phyloP scores from a whole-genome alignment of 2,329 filamentous ascomycete genomes.

The Fusarium begoniae region DNA sequence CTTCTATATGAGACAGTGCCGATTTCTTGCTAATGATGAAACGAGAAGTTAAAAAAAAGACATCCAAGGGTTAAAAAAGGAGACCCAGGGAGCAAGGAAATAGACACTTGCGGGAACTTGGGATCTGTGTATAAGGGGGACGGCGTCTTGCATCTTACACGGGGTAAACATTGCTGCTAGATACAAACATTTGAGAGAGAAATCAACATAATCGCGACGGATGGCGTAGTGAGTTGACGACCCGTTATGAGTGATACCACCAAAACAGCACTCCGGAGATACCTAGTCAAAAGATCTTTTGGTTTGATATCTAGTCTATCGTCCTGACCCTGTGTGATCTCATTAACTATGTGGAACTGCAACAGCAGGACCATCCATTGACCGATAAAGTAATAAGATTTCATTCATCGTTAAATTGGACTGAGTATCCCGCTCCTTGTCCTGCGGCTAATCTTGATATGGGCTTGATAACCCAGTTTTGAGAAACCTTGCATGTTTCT shows the following conservation, averaged over 20 bases:
- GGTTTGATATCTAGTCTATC: slow-evolving; percentile 23
- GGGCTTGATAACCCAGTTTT: slow-evolving; percentile 11
- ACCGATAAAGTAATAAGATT: slow-evolving; percentile 20
- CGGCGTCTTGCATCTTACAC: slow-evolving; percentile 42
- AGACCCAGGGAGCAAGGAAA: slow-evolving; percentile 3
- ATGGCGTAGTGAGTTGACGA: slow-evolving; percentile 39
- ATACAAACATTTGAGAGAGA: slow-evolving; percentile 25
- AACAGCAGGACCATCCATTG: neutral
- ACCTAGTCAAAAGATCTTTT: slow-evolving; percentile 43
- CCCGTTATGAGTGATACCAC: slow-evolving; percentile 44
- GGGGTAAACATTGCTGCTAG: slow-evolving; percentile 35
- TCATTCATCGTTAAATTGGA: slow-evolving; percentile 33
- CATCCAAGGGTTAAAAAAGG: neutral
- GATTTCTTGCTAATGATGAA: slow-evolving; percentile 40
- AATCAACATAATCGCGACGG: slow-evolving; percentile 27
- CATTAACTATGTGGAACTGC: neutral
- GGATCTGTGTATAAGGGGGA: slow-evolving; percentile 36
- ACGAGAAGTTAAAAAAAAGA: slow-evolving; percentile 28
- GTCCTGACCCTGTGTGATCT: neutral
- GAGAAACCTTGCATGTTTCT: slow-evolving; percentile 5
- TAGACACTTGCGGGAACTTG: slow-evolving; percentile 33
- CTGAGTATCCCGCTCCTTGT: slow-evolving; percentile 1
- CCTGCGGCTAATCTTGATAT: slow-evolving; percentile 8
- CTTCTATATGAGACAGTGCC: neutral
- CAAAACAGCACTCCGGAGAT: slow-evolving; percentile 42